These are phyloP conservation scores for Venturia oleaginea DNA, from an alignment of 2,329 filamentous ascomycete genomes.

Conservation along the genomic window DNA sequence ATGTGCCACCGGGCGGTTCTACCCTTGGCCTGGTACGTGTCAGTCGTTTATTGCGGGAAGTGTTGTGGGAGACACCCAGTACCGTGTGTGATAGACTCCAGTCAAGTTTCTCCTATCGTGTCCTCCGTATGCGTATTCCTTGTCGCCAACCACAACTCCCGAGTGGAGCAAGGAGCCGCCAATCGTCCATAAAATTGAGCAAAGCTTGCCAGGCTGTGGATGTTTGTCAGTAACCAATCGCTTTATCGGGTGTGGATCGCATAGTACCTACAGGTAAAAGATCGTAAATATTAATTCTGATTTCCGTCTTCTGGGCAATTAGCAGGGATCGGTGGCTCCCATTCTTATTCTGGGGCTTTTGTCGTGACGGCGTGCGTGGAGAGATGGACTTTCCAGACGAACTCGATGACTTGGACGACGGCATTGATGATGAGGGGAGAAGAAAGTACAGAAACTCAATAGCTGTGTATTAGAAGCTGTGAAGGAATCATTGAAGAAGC, in stretches of 20 bases:
- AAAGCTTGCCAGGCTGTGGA: slow-evolving; percentile 59
- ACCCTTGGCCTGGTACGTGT: slow-evolving; percentile 42
- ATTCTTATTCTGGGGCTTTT: neutral
- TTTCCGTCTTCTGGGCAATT: slow-evolving; percentile 66
- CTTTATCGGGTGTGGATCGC: neutral
- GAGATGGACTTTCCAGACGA: neutral
- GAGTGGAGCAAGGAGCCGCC: slow-evolving; percentile 73
- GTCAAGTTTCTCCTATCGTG: slow-evolving; percentile 62
- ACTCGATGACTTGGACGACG: neutral
- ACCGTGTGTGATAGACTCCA: slow-evolving; percentile 72
- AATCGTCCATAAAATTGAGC: slow-evolving; percentile 68
- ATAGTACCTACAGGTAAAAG: slow-evolving; percentile 53
- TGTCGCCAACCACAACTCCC: slow-evolving; percentile 69
- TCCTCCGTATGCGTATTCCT: slow-evolving; percentile 78
- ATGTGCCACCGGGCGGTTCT: slow-evolving; percentile 69
- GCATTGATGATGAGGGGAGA: neutral
- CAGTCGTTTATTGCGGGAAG: neutral
- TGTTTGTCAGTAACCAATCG: slow-evolving; percentile 1
- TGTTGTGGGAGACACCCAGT: neutral
- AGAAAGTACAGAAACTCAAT: neutral
- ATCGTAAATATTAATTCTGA: slow-evolving; percentile 71
- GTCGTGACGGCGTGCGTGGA: neutral
- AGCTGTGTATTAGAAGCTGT: neutral
- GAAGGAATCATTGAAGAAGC: neutral
- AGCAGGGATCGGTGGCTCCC: slow-evolving; percentile 48